A percentile compares a stretch with the other conserved stretches of the same genome.
These are phyloP conservation scores for Hyphopichia buzzinii DNA, from an alignment of 1,139 yeast species.

Conservation along the genomic window DNA sequence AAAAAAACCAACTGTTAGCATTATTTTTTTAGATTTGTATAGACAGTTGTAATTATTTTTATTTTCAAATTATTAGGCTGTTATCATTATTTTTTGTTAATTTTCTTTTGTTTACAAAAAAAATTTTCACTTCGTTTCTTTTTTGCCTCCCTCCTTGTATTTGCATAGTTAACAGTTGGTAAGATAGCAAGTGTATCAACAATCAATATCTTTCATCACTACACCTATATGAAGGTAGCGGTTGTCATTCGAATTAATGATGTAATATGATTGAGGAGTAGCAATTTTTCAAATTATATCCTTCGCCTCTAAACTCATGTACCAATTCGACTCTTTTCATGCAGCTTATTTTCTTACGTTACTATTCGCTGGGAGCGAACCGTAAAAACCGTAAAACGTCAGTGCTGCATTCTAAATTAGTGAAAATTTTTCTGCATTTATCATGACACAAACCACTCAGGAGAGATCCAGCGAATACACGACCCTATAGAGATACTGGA, in stretches of 20 bases:
- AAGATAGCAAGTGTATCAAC: too few species aligned
- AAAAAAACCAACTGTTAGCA: not conserved
- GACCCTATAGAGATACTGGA: too few species aligned
- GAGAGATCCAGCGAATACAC: too few species aligned
- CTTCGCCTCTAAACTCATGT: too few species aligned
- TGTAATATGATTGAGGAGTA: too few species aligned
- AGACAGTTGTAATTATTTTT: not conserved
- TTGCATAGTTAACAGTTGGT: not conserved
- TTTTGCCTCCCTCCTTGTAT: not conserved
- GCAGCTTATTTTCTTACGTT: not conserved
- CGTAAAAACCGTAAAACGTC: not conserved
- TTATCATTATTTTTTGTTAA: not conserved
- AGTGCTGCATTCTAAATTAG: not conserved
- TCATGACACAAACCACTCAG: not conserved
- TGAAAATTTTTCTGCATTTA: not conserved
- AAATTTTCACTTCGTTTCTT: not conserved
- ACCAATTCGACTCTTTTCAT: not conserved
- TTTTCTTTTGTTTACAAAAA: not conserved
- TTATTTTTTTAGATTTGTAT: slow-evolving; percentile 1
- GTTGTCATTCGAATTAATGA: too few species aligned
- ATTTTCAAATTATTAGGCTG: not conserved
- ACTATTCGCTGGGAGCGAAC: not conserved
- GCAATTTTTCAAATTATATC: too few species aligned
- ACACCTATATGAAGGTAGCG: too few species aligned
- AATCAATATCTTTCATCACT: too few species aligned